phyloP scores from a whole-genome alignment of 2,329 filamentous ascomycete species.

The Aspergillus felis region DNA sequence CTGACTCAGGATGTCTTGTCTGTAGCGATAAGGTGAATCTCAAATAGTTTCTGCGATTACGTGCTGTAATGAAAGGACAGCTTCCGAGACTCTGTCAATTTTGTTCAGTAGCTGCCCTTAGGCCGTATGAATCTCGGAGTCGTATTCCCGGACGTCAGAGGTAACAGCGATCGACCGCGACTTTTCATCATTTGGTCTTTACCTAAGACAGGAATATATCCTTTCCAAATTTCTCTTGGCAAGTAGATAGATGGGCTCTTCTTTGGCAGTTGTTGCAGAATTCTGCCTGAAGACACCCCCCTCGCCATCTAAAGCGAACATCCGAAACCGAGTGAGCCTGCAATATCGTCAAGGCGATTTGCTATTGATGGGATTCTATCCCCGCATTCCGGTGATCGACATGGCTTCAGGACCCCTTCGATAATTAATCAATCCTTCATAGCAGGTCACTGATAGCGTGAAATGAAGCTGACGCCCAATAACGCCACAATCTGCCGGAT shows the following conservation, averaged over 20 bases:
- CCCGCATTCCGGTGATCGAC: conserved; percentile 18
- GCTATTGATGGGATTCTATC: conserved; percentile 18
- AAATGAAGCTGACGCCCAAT: conserved; percentile 10
- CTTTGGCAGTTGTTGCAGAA: not conserved
- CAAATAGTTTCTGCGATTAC: not conserved
- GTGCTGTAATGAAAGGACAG: no score
- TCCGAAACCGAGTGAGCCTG: not conserved
- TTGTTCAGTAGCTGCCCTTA: not conserved
- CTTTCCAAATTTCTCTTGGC: not conserved
- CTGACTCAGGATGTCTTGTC: not conserved
- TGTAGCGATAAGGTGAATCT: not conserved
- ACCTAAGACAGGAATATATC: not conserved
- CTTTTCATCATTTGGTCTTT: not conserved
- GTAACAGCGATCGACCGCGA: not conserved
- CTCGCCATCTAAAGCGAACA: not conserved
- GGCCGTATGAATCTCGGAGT: not conserved
- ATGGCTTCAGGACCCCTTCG: conserved; percentile 9
- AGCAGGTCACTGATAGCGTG: conserved; percentile 7
- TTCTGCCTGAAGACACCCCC: not conserved
- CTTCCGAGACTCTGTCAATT: not conserved
- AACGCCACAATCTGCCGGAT: conserved; percentile 7
- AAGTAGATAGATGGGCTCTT: not conserved
- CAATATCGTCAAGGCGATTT: not conserved
- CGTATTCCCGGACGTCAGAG: not conserved
- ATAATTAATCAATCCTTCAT: conserved; percentile 14